Base-by-base conservation (phyloP, 2,329 filamentous ascomycete species). In the Nemania diffusa region DNA sequence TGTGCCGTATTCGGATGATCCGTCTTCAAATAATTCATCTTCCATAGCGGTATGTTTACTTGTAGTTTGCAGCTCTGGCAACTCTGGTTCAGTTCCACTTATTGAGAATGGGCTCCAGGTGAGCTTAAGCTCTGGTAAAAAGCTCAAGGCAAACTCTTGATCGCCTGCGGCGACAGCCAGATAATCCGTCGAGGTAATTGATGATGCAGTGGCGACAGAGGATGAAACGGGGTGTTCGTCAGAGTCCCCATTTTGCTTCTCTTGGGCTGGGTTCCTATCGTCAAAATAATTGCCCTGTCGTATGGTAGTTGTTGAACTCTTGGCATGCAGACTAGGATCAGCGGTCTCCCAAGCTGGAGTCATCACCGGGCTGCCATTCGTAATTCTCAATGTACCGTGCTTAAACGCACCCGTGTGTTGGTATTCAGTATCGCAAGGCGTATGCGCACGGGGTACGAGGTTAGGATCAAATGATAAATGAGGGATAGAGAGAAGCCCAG, bases 381-480 rank as follows among this genome's bases (percentile, higher is more conserved):
- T 89, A 63, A 91, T 90, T 40, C 87, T 84, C 57, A 91, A 73
- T 1, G 87, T 87, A 1, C 89, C 89, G 60, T 89, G 84, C 73
- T 88, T 88, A 74, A 89, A 90, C 11, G 83, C 86, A 2, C 88
- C 88, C 34, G 88, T 84, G 52, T 89, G 87, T 66, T 82, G 82
- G 72, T 90, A 90, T n/a, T 86, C 83, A 29, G 81, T 76, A 26
- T 89, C 87, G 46, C 79, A 84, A 0, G 88, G 84, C 0, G 85
- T 87, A 29, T 79, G 71, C 9, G 78, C 81, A n/a, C 82, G 79
- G 27, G 77, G 78, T 20, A 77, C 64, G 0, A 74, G 68, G 11
- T 76, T 75, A 1, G 71, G 57, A 37, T 77, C 61, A 13, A 70
- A 53, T 20, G 69, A 66, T 3, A 76, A 70, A 24, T 78, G 78